Evolutionary conservation across 2,329 filamentous ascomycete species (phyloP).

Genomic region (Pestalotiopsis sp.): DNA sequence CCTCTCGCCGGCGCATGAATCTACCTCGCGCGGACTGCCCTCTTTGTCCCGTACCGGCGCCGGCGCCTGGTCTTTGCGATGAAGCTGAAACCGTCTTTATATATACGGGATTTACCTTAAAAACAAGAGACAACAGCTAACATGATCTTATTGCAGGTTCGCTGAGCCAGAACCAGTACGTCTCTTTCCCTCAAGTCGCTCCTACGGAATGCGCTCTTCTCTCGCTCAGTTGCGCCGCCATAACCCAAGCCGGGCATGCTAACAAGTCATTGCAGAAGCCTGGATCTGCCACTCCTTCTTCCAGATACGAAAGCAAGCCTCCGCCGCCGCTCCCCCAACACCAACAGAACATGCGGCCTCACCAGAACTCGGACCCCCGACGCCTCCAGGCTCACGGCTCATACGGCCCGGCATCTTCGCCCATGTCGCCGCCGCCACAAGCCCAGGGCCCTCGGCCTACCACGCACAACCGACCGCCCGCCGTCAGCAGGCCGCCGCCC

Average conservation of each 20-base stretch:
- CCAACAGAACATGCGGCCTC: slow-evolving; percentile 16
- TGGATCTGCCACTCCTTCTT: slow-evolving; percentile 26
- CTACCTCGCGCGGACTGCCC: neutral
- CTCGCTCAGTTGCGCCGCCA: slow-evolving; percentile 9
- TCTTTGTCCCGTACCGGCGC: neutral
- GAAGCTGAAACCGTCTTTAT: neutral
- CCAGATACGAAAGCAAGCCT: slow-evolving; percentile 52
- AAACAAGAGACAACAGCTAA: neutral
- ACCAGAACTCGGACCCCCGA: slow-evolving; percentile 14
- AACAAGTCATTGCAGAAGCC: slow-evolving; percentile 9
- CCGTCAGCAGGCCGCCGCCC: slow-evolving; percentile 65
- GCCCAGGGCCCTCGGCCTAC: slow-evolving; percentile 42
- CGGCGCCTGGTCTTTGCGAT: neutral
- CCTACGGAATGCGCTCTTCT: neutral
- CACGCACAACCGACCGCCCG: slow-evolving; percentile 52
- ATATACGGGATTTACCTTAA: neutral
- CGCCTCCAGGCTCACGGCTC: slow-evolving; percentile 15
- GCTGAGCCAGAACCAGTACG: slow-evolving; percentile 73
- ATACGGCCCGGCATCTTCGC: slow-evolving; percentile 25
- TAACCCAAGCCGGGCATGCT: slow-evolving; percentile 4
- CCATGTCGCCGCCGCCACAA: slow-evolving; percentile 54
- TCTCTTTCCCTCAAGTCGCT: slow-evolving; percentile 9
- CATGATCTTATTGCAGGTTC: slow-evolving; percentile 50
- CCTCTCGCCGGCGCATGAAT: neutral
- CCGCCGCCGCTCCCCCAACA: slow-evolving; percentile 38